Conservation (phyloP, 257 asterid species). For the Solanum corneliomulleri region DNA sequence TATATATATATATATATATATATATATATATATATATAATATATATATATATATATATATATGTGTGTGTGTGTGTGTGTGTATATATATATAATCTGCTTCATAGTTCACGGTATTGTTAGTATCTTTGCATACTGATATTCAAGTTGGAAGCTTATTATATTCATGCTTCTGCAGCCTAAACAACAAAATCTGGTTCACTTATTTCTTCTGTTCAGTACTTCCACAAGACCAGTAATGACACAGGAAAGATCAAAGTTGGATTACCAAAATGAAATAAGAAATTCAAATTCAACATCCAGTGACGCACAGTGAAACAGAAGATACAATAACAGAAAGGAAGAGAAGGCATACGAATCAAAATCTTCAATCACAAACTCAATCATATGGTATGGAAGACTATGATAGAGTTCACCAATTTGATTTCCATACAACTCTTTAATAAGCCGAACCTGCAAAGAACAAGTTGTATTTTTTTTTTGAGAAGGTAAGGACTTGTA, state of each 20-base stretch:
- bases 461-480: constrained; percentile 5
- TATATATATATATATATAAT: too few relatives aligned
- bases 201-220: background rate
- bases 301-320: background rate
- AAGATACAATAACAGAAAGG: constrained; percentile 5
- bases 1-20: too few relatives aligned
- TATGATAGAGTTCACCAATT: constrained; percentile 76
- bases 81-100: background rate
- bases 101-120: background rate
- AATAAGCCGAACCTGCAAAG: constrained; percentile 75
- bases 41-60: background rate
- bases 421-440: constrained; percentile 97
- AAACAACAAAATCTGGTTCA: background rate
- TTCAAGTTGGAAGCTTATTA: background rate
- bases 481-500: too few relatives aligned
- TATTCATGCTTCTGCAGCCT: background rate
- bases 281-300: background rate
- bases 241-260: background rate
- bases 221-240: background rate
- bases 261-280: background rate
- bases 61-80: too few relatives aligned
- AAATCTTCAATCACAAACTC: constrained; percentile 68
- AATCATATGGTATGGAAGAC: constrained; percentile 81
- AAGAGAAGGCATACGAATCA: constrained; percentile 52
- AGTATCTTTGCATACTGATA: background rate